Conservation (phyloP, 2,329 filamentous ascomycete genomes). For the Hirsutella thompsonii region DNA sequence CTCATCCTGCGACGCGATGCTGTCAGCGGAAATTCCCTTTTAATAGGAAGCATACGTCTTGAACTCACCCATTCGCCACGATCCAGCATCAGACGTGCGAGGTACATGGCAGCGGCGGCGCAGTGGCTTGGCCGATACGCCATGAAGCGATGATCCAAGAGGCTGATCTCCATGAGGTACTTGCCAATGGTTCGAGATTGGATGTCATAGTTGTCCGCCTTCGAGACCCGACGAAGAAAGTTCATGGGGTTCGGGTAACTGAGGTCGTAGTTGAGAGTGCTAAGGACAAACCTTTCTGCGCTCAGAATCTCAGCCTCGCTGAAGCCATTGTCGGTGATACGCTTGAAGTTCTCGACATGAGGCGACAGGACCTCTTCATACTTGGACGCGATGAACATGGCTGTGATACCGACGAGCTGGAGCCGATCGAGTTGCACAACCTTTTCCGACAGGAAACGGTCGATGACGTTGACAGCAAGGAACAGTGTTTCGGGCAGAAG, state of each 20-base stretch:
- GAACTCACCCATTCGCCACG: slow-evolving; percentile 74
- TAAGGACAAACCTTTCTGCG: slow-evolving; percentile 90
- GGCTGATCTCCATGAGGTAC: slow-evolving; percentile 93
- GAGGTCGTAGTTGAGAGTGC: slow-evolving; percentile 86
- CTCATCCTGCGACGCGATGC: slow-evolving; percentile 44
- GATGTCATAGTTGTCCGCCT: slow-evolving; percentile 98
- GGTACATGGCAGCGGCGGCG: slow-evolving; percentile 88
- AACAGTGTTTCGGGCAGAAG: slow-evolving; percentile 93
- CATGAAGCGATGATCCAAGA: slow-evolving; percentile 92
- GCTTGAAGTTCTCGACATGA: slow-evolving; percentile 92
- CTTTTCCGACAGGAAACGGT: slow-evolving; percentile 91
- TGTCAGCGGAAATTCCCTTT: slow-evolving; percentile 9
- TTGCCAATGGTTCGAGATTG: slow-evolving; percentile 94
- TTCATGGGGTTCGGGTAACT: slow-evolving; percentile 99
- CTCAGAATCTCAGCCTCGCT: slow-evolving; percentile 89
- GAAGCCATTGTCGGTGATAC: slow-evolving; percentile 94
- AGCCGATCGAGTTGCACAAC: slow-evolving; percentile 92
- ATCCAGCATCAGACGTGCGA: slow-evolving; percentile 80
- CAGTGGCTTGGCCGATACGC: slow-evolving; percentile 78
- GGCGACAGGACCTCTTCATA: slow-evolving; percentile 97
- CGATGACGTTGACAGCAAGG: slow-evolving; percentile 94
- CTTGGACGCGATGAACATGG: slow-evolving; percentile 99
- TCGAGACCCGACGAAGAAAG: slow-evolving; percentile 95
- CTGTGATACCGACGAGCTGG: slow-evolving; percentile 91
- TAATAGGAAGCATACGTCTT: neutral